phyloP scores from a whole-genome alignment of 139 green algal species.

The Nannochloris sp. region DNA sequence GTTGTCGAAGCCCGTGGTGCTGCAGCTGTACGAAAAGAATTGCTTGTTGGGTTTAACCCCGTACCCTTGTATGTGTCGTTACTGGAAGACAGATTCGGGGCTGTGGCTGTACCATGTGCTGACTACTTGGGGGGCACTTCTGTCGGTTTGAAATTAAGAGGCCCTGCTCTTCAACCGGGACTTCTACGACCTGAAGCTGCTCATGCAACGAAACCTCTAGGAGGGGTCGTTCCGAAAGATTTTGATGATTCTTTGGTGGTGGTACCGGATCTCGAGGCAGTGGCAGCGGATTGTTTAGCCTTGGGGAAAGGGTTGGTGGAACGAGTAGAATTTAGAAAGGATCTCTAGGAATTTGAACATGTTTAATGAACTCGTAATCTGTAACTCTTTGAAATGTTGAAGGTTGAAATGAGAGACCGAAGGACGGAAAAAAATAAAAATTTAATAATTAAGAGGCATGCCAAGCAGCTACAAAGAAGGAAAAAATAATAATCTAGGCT shows the following conservation, averaged over 20 bases:
- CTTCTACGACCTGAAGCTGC: slow-evolving; percentile 26
- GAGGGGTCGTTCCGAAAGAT: background rate
- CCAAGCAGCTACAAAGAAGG: too few relatives aligned
- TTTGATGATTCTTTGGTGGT: background rate
- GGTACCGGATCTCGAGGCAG: slow-evolving; percentile 16
- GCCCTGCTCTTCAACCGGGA: slow-evolving; percentile 26
- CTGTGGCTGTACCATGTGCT: slow-evolving; percentile 46
- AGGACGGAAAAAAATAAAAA: too few relatives aligned
- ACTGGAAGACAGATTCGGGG: slow-evolving; percentile 39
- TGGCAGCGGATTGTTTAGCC: slow-evolving; percentile 15
- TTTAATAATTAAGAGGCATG: too few relatives aligned
- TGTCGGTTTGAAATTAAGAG: slow-evolving; percentile 55
- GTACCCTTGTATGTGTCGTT: slow-evolving; percentile 30
- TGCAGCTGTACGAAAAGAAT: slow-evolving; percentile 41
- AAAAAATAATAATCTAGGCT: background rate
- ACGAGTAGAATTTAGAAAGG: slow-evolving; percentile 3
- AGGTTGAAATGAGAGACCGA: too few relatives aligned
- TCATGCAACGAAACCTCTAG: slow-evolving; percentile 19
- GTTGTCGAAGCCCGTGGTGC: slow-evolving; percentile 29
- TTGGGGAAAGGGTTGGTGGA: slow-evolving; percentile 25
- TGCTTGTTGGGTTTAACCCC: slow-evolving; percentile 75
- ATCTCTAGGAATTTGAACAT: too few relatives aligned
- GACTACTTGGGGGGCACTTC: slow-evolving; percentile 40
- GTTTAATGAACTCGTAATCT: too few relatives aligned
- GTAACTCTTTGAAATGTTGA: too few relatives aligned